Percentiles rank a stretch among this genome's conserved stretches.
These are phyloP conservation scores for Acacia pycnantha DNA, from an alignment of 331 rosid genomes.

Conservation along the genomic window DNA sequence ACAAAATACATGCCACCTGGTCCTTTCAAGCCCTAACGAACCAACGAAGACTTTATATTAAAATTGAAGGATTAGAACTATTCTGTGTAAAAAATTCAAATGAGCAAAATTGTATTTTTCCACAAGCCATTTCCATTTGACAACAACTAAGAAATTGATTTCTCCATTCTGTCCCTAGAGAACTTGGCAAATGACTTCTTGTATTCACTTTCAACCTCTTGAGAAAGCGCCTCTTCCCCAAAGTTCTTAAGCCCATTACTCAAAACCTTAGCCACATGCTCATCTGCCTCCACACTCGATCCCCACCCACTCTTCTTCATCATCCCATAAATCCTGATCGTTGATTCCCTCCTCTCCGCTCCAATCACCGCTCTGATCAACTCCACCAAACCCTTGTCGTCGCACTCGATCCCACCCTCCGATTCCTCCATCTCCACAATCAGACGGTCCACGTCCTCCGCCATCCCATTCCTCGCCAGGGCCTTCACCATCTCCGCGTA, in stretches of 20 bases:
- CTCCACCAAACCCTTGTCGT: conserved; percentile 57
- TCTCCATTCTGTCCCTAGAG: conserved; percentile 8
- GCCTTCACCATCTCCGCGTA: conserved; percentile 55
- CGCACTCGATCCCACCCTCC: conserved; percentile 38
- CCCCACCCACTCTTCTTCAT: conserved; percentile 73
- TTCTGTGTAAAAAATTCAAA: not conserved
- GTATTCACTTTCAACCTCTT: conserved; percentile 35
- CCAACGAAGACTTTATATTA: not conserved
- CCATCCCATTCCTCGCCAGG: conserved; percentile 43
- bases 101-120: not conserved
- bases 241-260: conserved; percentile 53
- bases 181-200: conserved; percentile 23
- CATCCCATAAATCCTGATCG: conserved; percentile 69
- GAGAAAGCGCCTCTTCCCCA: conserved; percentile 52
- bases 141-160: not conserved
- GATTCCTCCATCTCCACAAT: conserved; percentile 44
- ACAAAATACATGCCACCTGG: not conserved
- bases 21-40: no score
- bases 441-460: conserved; percentile 61
- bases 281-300: conserved; percentile 39
- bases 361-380: conserved; percentile 67
- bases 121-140: no score
- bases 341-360: conserved; percentile 62
- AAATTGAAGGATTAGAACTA: not conserved
- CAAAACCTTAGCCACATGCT: conserved; percentile 59